These are phyloP conservation scores for Lasiodiplodia hormozganensis DNA, from an alignment of 2,329 filamentous ascomycete genomes.

Conservation along the genomic window DNA sequence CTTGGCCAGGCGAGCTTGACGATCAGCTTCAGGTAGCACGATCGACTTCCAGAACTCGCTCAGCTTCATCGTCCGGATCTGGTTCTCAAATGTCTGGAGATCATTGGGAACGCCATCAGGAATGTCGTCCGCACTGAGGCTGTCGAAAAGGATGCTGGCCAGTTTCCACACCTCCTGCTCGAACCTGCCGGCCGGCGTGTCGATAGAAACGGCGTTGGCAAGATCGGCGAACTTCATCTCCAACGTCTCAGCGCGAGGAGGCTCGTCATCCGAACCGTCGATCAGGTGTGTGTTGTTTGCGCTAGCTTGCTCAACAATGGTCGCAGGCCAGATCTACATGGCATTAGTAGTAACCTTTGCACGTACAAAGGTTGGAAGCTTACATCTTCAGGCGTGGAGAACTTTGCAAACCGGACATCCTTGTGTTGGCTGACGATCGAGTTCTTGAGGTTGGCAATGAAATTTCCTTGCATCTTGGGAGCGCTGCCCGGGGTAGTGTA, in stretches of 20 bases:
- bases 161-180: slow-evolving; percentile 86
- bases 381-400: slow-evolving; percentile 58
- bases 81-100: slow-evolving; percentile 50
- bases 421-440: slow-evolving; percentile 68
- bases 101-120: slow-evolving; percentile 42
- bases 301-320: slow-evolving; percentile 15
- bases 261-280: slow-evolving; percentile 9
- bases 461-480: slow-evolving; percentile 51
- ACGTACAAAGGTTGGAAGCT: slow-evolving; percentile 32
- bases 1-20: slow-evolving; percentile 62
- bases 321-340: slow-evolving; percentile 24
- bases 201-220: slow-evolving; percentile 53
- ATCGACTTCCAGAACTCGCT: slow-evolving; percentile 67
- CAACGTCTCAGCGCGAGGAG: slow-evolving; percentile 23
- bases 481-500: slow-evolving; percentile 60
- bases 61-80: slow-evolving; percentile 65
- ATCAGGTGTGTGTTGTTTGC: slow-evolving; percentile 18
- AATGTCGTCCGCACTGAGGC: slow-evolving; percentile 59
- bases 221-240: slow-evolving; percentile 58
- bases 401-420: slow-evolving; percentile 70
- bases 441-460: slow-evolving; percentile 62
- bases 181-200: slow-evolving; percentile 54
- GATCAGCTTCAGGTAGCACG: slow-evolving; percentile 48
- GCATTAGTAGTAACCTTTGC: slow-evolving; percentile 27
- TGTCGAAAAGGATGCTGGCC: slow-evolving; percentile 77